Base-by-base conservation (phyloP, 495 filamentous ascomycete species). In the Pyronema domesticum region DNA sequence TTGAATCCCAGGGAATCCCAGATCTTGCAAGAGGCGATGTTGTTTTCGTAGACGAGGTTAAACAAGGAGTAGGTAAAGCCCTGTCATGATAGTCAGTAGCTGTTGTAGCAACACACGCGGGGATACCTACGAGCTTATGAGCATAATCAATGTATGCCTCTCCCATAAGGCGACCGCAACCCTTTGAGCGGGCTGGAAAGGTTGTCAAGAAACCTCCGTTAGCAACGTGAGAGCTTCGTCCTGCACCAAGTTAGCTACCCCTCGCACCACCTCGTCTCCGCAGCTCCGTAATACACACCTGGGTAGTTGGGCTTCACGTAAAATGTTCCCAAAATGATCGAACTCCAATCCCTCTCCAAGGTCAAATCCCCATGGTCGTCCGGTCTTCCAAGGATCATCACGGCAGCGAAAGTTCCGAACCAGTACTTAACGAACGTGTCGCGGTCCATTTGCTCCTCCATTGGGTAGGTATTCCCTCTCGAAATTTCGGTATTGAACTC, bases 1-100 rank as follows among this genome's bases (percentile, higher is more conserved):
- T 98, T 94, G 71, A 98, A 98, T 33, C 91, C 91, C n/a, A 98
- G 75, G 1, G 82, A 85, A 68, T 98, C 91, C 91, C 91, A 98
- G 56, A 98, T 88, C 46, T 85, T 84, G 64, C 85, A 88, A 14
- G 89, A 95, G 2, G 86, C 91, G 37, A 93, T 81, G 67, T 98
- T 96, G 56, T 85, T 95, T 73, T 96, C 91, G 69, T 95, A 98
- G 13, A 98, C 89, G 36, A 98, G 77, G 67, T 98, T 96, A 75
- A 98, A 98, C 37, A 98, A 86, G 9, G 84, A 87, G 72, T 96
- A 96, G 36, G 82, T 85, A 67, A 95, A 98, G 15, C 91, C 91
- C 72, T 85, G 51, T 44, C 7, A 44, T n/a, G 33, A 19, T 23
- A 49, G 34, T 19, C 37, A 53, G 5, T 18, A 18, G 8, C 14